Evolutionary conservation across 306 rosid species (phyloP).

Genomic region (Sechiopsis laciniata): DNA sequence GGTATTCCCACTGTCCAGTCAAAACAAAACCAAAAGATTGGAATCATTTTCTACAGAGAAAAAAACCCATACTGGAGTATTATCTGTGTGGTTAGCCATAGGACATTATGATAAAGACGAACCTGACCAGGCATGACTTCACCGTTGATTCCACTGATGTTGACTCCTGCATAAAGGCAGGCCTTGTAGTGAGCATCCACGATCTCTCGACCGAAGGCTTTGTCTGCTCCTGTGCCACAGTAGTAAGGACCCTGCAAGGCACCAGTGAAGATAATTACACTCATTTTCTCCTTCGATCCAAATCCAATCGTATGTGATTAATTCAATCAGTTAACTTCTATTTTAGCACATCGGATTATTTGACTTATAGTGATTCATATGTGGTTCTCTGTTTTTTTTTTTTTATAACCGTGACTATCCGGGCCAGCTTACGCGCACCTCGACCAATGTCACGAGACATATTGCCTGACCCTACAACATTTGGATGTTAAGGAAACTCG

Average conservation of each 20-base stretch:
- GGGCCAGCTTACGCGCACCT: no score
- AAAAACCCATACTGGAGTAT: background rate
- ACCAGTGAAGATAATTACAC: slow-evolving; percentile 20
- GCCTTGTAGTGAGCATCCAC: slow-evolving; percentile 53
- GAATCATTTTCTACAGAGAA: background rate
- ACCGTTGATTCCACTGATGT: slow-evolving; percentile 46
- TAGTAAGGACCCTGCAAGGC: slow-evolving; percentile 47
- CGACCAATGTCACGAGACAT: no score
- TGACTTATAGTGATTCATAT: no score
- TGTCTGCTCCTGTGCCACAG: slow-evolving; percentile 48
- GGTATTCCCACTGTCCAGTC: slow-evolving; percentile 44
- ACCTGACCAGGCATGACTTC: slow-evolving; percentile 64
- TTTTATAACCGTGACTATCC: no score
- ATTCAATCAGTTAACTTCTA: no score
- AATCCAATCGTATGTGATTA: no score
- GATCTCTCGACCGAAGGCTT: slow-evolving; percentile 47
- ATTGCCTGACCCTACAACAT: no score
- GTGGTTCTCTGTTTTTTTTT: no score
- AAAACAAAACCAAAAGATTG: background rate
- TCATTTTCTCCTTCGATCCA: no score
- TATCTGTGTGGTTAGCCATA: no score
- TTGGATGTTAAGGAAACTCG: no score
- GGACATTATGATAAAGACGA: background rate
- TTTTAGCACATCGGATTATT: no score
- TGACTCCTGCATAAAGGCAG: slow-evolving; percentile 49